Base-by-base conservation (phyloP, 352 stramenopile species). In the Globisporangium mamillatum region DNA sequence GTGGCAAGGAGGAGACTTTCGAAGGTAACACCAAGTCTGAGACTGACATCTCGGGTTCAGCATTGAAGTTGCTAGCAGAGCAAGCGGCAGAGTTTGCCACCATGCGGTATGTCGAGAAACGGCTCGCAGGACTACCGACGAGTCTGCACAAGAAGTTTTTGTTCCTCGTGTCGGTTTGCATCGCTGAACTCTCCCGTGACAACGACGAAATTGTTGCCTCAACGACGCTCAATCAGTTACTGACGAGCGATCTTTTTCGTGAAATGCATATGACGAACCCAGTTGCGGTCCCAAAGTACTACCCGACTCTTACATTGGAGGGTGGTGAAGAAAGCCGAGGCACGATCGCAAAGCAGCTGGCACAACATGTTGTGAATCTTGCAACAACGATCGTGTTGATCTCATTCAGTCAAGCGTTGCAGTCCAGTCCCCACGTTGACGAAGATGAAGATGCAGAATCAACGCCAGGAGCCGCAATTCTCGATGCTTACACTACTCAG, bases 41-140 rank as follows among this genome's bases (percentile, higher is more conserved):
- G 1, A 4, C 9, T 34, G 20, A 46, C 3, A 1, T 7, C 22
- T 22, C 29, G 36, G 38, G 54, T 22, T 52, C 29, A 22, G 63
- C 60, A 16, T 6, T 64, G 0, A 10, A 0, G 5, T 18, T 44
- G 36, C 38, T 64, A 1, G 66, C 67, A 16, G 50, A 46, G 18
- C 44, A 69, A 36, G 18, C 61, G 25, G 25, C 71, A 52, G 22
- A 63, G 27, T 55, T 62, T 20, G 72, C 63, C 20, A 74, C 71
- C 0, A 12, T 53, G 7, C 62, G 25, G 18, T 84, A 72, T 24
- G 50, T 80, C 5, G 58, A 60, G 10, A 68, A 74, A 38, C 66
- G 77, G 10, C 73, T 84, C 1, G 67, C 44, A 54, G 70, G 68
- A 2, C 58, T 84, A 3, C 75, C 75, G n/a, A 68, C 66, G 16